Conservation (phyloP, 805 yeast genomes). For the Saturnispora mendoncae region DNA sequence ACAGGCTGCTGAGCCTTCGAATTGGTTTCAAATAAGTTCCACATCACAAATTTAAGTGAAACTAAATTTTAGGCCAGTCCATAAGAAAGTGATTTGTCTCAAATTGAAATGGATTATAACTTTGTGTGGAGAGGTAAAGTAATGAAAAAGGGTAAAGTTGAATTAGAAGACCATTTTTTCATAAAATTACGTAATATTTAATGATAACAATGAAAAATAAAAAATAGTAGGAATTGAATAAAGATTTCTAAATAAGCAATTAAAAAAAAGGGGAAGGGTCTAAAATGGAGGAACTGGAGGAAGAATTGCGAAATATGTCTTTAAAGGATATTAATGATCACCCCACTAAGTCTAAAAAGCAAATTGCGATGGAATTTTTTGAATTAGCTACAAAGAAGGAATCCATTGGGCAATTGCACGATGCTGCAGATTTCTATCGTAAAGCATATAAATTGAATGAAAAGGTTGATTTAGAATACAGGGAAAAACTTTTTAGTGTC, state of each 20-base stretch:
- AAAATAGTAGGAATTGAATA: too few relatives aligned
- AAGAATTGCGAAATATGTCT: conserved; percentile 18
- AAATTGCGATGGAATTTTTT: conserved; percentile 52
- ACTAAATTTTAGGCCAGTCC: background rate
- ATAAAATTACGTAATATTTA: too few relatives aligned
- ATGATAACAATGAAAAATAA: too few relatives aligned
- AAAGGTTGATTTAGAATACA: conserved; percentile 59
- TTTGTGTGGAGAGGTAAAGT: too few relatives aligned
- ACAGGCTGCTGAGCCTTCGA: conserved; percentile 3
- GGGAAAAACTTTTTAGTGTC: conserved; percentile 40
- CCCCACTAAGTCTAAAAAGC: conserved; percentile 25
- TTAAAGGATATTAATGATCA: conserved; percentile 22
- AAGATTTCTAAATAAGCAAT: too few relatives aligned
- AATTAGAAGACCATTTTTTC: too few relatives aligned
- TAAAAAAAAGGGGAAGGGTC: too few relatives aligned
- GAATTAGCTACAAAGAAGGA: conserved; percentile 68
- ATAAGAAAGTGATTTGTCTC: background rate
- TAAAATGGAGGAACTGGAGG: conserved; percentile 16
- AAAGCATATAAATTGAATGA: conserved; percentile 53
- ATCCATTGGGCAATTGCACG: conserved; percentile 65
- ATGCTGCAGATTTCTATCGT: conserved; percentile 67
- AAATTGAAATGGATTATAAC: too few relatives aligned
- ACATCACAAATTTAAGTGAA: background rate
- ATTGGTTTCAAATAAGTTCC: conserved; percentile 7
- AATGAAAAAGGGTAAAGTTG: too few relatives aligned